phyloP scores from a whole-genome alignment of 108 stramenopile species.

The Asterionellopsis glacialis region DNA sequence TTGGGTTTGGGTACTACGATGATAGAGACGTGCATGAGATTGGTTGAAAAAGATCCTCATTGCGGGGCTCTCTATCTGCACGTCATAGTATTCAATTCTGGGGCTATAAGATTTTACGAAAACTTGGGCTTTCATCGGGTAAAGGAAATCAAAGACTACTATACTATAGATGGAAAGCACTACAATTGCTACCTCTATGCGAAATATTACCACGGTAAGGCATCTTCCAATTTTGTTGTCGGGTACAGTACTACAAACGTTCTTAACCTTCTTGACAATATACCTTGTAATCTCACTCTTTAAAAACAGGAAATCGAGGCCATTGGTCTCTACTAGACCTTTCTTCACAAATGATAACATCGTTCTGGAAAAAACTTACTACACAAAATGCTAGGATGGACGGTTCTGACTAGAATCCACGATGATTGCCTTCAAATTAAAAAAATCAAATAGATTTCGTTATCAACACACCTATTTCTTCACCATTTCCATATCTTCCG shows the following conservation, averaged over 20 bases:
- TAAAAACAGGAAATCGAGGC: conserved; percentile 15
- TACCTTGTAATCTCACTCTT: too few species aligned
- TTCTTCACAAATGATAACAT: conserved; percentile 12
- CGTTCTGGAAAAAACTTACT: conserved; percentile 9
- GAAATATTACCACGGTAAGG: conserved; percentile 70
- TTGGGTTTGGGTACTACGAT: conserved; percentile 59
- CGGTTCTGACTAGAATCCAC: too few species aligned
- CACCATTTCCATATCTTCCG: too few species aligned
- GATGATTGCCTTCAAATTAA: too few species aligned
- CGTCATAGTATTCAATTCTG: conserved; percentile 65
- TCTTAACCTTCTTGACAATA: too few species aligned
- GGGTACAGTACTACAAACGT: too few species aligned
- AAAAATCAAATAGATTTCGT: too few species aligned
- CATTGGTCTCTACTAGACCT: conserved; percentile 6
- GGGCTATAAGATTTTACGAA: conserved; percentile 83
- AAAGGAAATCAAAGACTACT: conserved; percentile 71
- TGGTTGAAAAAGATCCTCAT: conserved; percentile 29
- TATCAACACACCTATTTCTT: too few species aligned
- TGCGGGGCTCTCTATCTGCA: conserved; percentile 77
- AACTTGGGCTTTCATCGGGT: conserved; percentile 65
- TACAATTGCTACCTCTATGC: conserved; percentile 79
- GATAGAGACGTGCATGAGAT: conserved; percentile 44
- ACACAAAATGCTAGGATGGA: neutral
- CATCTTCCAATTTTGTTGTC: neutral
- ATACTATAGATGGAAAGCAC: conserved; percentile 56